Conservation (phyloP, 179 eudicot species). For the Silene noctiflora region DNA sequence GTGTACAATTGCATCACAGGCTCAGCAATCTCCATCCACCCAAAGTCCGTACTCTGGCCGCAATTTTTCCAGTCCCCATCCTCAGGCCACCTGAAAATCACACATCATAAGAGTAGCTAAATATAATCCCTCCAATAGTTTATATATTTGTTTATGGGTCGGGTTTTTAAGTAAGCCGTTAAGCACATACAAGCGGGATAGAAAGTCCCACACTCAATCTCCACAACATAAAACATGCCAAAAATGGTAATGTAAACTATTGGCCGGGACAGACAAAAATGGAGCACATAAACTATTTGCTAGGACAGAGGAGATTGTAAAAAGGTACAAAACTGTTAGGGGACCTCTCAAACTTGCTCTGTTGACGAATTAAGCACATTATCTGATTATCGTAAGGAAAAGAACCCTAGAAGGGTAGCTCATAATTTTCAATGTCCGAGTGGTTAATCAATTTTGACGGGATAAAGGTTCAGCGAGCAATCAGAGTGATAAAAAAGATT, state of each 20-base stretch:
- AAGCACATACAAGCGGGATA: too few relatives aligned
- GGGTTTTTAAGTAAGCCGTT: too few relatives aligned
- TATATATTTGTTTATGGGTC: too few relatives aligned
- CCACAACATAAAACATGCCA: too few relatives aligned
- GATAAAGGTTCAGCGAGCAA: too few relatives aligned
- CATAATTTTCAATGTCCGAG: neutral
- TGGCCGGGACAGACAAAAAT: too few relatives aligned
- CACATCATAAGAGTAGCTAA: conserved; percentile 2
- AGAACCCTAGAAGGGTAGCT: neutral
- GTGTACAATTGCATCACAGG: conserved; percentile 77
- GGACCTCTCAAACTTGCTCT: neutral
- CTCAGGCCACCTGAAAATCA: conserved; percentile 62
- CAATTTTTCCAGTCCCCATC: conserved; percentile 58
- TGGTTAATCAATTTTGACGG: neutral
- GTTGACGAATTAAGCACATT: neutral
- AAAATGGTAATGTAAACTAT: too few relatives aligned
- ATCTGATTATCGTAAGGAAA: too few relatives aligned
- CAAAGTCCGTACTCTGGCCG: conserved; percentile 54
- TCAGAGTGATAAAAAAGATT: too few relatives aligned
- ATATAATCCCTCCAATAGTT: too few relatives aligned
- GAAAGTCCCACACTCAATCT: too few relatives aligned
- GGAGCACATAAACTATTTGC: too few relatives aligned
- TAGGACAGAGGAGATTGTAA: neutral
- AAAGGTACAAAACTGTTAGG: neutral
- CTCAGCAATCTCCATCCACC: conserved; percentile 79